Conservation (phyloP, 2,329 filamentous ascomycete genomes). For the Coniochaeta prunicola region DNA sequence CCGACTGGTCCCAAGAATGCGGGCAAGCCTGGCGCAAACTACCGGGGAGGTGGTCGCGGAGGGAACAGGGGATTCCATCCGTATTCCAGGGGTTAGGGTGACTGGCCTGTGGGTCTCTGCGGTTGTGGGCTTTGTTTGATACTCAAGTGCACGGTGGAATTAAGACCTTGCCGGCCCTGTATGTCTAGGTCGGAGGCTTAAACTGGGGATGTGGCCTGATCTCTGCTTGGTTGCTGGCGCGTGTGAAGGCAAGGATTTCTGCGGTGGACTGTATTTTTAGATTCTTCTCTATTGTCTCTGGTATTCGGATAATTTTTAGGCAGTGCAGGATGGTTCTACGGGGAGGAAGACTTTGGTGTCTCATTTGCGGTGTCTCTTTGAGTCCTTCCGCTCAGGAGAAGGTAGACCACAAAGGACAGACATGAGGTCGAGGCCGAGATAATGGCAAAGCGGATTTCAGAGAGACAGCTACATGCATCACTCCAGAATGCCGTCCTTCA, state of each 20-base stretch:
- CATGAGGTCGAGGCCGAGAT: not conserved
- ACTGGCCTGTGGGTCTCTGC: too few relatives aligned
- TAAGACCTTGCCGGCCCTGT: not conserved
- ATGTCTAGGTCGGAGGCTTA: not conserved
- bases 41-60: constrained; percentile 80
- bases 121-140: too few relatives aligned
- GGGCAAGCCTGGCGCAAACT: constrained; percentile 84
- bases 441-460: too few relatives aligned
- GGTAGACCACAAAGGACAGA: not conserved
- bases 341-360: not conserved
- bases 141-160: not conserved
- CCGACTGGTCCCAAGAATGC: constrained; percentile 96
- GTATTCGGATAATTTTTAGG: not conserved
- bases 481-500: too few relatives aligned
- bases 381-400: not conserved
- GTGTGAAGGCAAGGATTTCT: not conserved
- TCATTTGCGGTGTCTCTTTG: not conserved
- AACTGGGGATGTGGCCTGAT: not conserved
- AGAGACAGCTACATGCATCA: too few relatives aligned
- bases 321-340: not conserved
- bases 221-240: not conserved
- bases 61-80: constrained; percentile 72
- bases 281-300: not conserved
- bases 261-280: not conserved
- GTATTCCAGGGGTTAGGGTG: constrained; percentile 41